Evolutionary conservation across 768 basidiomycete species (phyloP), one percentile per base, ranked within the genome.

Genomic region (Russula earlei): DNA sequence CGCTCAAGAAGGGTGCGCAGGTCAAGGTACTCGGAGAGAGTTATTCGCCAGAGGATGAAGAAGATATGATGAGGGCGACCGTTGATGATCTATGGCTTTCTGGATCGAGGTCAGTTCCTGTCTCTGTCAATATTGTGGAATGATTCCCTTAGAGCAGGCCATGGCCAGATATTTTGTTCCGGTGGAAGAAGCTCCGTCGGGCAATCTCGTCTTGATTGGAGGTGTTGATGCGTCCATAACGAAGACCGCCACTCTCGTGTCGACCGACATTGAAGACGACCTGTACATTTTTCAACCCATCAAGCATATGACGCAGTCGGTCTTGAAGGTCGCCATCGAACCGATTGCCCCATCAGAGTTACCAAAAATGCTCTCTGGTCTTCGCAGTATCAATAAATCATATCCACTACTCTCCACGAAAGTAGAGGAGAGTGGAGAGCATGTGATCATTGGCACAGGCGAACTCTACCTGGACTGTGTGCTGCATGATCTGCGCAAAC

Each of bases 1-100:
- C 94, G 0, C 70, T 97, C 22, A 75, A 77, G 64, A 87, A 86
- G 63, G 92, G 92, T 12, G 78, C 81, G 77, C 75, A 83, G 33
- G 77, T 99, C 60, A 97, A 96, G 73, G 94, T 98, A n/a, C 75
- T 99, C 7, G 96, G 96, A 54, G 96, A 98, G 68, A 92, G 92
- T 0, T 99, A 94, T 69, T 95, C 93, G 14, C 89, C 91, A n/a
- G 95, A 97, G 65, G 96, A 99, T 62, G 95, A 98, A 72, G 96
- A 99, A 71, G 96, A 99, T 66, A 95, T 97, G 92, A 80, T 88
- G 68, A 84, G 82, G 59, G 83, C 81, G 14, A 79, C 74, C 2
- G 80, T 96, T 3, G 94, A 97, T 62, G 85, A 86, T 59, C 74
- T 98, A 17, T 91, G 92, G 90, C 82, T 98, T 55, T 83, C 81